phyloP scores from a whole-genome alignment of 345 rosid genomes.

The Acer saccharum region DNA sequence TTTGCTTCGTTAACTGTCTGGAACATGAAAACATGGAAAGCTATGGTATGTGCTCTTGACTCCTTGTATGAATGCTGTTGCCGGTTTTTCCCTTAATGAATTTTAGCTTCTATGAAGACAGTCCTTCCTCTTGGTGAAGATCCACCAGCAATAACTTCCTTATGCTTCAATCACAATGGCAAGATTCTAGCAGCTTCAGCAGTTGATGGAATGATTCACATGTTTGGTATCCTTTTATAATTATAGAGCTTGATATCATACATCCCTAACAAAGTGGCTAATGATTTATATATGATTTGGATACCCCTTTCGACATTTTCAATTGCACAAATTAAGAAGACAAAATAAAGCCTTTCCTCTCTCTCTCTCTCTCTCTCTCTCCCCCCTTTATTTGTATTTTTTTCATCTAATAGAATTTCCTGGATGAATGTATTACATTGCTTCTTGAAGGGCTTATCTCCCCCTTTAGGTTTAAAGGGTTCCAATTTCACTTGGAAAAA shows the following conservation, averaged over 20 bases:
- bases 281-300: constrained; percentile 1
- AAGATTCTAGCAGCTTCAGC: constrained; percentile 81
- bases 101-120: constrained; percentile 58
- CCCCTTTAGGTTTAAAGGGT: too few relatives aligned
- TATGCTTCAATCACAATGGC: constrained; percentile 79
- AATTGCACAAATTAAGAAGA: background rate
- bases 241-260: background rate
- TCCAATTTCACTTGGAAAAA: too few relatives aligned
- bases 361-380: too few relatives aligned
- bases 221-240: constrained; percentile 80
- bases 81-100: constrained; percentile 28
- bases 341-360: background rate
- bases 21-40: constrained; percentile 82
- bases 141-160: constrained; percentile 76
- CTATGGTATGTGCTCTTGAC: constrained; percentile 53
- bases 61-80: constrained; percentile 15
- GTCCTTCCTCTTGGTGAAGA: constrained; percentile 84
- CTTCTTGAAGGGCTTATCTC: too few relatives aligned
- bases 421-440: too few relatives aligned
- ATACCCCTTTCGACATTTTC: background rate
- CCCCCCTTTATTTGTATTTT: too few relatives aligned
- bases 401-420: too few relatives aligned
- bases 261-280: background rate
- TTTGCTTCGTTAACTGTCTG: constrained; percentile 70
- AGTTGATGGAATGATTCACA: constrained; percentile 83